These are phyloP conservation scores for Eutrema japonicum DNA, from an alignment of 345 rosid species.

Conservation along the genomic window DNA sequence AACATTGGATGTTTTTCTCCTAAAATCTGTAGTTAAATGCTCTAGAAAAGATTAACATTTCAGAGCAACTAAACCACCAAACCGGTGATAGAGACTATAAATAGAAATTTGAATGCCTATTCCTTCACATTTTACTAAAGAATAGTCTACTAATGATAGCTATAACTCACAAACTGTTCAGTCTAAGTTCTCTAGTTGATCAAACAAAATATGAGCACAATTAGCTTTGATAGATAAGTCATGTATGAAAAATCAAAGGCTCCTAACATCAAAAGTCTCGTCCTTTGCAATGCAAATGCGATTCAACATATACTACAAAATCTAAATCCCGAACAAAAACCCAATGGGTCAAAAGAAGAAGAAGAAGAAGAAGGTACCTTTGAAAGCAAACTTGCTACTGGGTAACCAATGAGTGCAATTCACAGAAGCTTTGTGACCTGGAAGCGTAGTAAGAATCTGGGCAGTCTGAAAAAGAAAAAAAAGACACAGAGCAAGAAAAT, in stretches of 20 bases:
- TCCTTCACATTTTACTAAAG: conserved; percentile 2
- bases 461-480: conserved; percentile 53
- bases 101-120: conserved; percentile 17
- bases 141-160: neutral
- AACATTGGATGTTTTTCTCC: neutral
- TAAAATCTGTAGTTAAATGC: neutral
- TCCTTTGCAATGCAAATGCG: neutral
- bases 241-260: neutral
- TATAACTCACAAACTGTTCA: conserved; percentile 11
- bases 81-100: neutral
- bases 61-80: conserved; percentile 21
- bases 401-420: conserved; percentile 96
- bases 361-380: conserved; percentile 51
- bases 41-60: conserved; percentile 6
- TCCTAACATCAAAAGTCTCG: conserved; percentile 13
- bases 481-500: neutral
- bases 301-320: conserved; percentile 1
- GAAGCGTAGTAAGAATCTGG: conserved; percentile 84
- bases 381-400: conserved; percentile 69
- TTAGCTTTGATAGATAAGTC: neutral
- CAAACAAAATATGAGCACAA: neutral
- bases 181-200: neutral
- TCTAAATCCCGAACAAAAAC: neutral
- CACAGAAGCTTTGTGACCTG: conserved; percentile 80
- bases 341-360: neutral